These are phyloP conservation scores for Mucor lusitanicus DNA, from an alignment of 371 early-diverging fungal species.

Conservation along the genomic window DNA sequence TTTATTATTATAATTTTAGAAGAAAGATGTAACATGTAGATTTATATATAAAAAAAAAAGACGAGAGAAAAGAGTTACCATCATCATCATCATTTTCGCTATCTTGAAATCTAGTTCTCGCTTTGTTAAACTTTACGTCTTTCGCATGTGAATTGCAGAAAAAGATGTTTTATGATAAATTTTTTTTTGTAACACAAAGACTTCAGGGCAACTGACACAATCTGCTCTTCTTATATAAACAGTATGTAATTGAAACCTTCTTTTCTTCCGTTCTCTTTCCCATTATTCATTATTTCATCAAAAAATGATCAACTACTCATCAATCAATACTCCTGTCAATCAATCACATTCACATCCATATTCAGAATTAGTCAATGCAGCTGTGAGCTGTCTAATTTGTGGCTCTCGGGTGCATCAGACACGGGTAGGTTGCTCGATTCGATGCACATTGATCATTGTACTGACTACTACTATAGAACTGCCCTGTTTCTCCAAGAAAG, in stretches of 20 bases:
- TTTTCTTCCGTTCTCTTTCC: background rate
- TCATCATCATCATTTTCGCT: background rate
- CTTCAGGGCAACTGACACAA: background rate
- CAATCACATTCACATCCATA: background rate
- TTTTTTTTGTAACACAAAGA: background rate
- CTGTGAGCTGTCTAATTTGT: slow-evolving; percentile 23
- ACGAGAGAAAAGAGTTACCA: background rate
- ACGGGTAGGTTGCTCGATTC: slow-evolving; percentile 18
- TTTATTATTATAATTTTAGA: background rate
- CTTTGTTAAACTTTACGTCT: background rate
- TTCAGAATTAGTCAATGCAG: slow-evolving; percentile 2
- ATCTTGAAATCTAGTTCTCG: background rate
- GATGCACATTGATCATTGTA: background rate
- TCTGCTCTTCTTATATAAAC: background rate
- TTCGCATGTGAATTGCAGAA: background rate
- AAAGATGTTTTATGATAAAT: background rate
- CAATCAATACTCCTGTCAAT: background rate
- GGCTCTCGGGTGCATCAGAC: slow-evolving; percentile 35
- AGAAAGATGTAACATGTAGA: background rate
- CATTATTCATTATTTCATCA: background rate
- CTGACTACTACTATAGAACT: slow-evolving; percentile 14
- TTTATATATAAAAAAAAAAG: background rate
- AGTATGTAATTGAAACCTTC: background rate
- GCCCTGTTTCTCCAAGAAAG: slow-evolving; percentile 29
- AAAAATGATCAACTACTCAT: background rate